Conservation (phyloP, 1,284 basidiomycete species). For the Ceratobasidium papillatum region DNA sequence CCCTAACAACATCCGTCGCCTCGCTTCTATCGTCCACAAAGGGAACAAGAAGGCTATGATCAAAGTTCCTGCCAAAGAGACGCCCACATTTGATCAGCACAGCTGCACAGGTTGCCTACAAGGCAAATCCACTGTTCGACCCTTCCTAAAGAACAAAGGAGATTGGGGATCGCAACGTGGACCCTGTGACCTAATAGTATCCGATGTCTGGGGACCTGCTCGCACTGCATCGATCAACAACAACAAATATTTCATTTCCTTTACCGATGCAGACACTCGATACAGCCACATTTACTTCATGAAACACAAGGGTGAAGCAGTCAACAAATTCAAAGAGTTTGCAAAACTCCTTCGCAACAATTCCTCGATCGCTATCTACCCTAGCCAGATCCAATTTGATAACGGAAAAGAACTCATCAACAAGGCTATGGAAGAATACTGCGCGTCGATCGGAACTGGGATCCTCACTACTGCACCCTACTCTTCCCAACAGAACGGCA, state of each 20-base stretch:
- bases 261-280: not conserved
- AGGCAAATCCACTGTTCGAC: not conserved
- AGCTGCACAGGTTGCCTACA: not conserved
- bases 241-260: constrained; percentile 3
- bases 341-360: not conserved
- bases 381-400: not conserved
- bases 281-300: not conserved
- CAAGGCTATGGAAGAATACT: not conserved
- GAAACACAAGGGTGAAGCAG: constrained; percentile 19
- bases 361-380: not conserved
- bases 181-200: not conserved
- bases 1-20: not conserved
- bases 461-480: constrained; percentile 44
- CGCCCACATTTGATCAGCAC: not conserved
- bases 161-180: no score
- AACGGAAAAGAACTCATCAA: constrained; percentile 3
- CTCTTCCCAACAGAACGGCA: constrained; percentile 48
- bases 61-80: no score
- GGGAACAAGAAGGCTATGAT: no score
- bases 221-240: not conserved
- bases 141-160: not conserved
- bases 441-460: not conserved
- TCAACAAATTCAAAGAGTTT: not conserved
- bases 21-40: not conserved
- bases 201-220: constrained; percentile 4